Base-by-base conservation (phyloP, 2,329 filamentous ascomycete species). In the Phaeosphaeria sp. region DNA sequence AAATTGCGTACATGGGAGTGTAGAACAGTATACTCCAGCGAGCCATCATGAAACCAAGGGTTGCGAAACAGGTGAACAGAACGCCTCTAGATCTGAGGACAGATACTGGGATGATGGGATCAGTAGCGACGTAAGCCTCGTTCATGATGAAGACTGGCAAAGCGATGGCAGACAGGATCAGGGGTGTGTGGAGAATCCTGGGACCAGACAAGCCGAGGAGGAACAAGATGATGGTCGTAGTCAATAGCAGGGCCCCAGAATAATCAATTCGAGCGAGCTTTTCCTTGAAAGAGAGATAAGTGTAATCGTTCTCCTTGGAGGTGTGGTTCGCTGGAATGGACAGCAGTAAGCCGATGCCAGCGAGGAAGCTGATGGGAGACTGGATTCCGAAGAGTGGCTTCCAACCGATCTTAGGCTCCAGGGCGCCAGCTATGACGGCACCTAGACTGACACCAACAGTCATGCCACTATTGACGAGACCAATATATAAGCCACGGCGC, bases 21-120 rank as follows among this genome's bases (percentile, higher is more conserved):
- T 92, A 96, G 80, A 93, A 95, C 7, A 96, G 81, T 1, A 96
- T 83, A 6, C 84, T 84, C 92, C 91, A 96, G 56, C 92, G 88
- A 1, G 90, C 84, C 72, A 90, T 88, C 90, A 96, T 94, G 73
- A 92, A 85, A 20, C 89, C 88, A 0, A 93, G 83, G 50, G 92
- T 91, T 1, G 89, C 85, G 21, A 93, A 69, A 70, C 91, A 94
- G 1, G 90, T 90, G 21, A 94, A 78, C 3, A 94, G 80, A 0
- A 91, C 87, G 27, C 88, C 89, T 25, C 89, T 85, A 11, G 89
- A 91, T 51, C 82, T 84, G 25, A 96, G 83, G 1, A 95, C 83
- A 1, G 83, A 76, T 49, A 93, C 79, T 1, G 92, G 91, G 50
- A 96, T 89, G 70, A 96, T 87, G 3, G 92, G 92, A 42, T 93